A percentile compares a stretch with the other conserved stretches of the same genome.
Evolutionary conservation across 2,329 filamentous ascomycete species (phyloP).

Genomic region (Scedosporium apiospermum): DNA sequence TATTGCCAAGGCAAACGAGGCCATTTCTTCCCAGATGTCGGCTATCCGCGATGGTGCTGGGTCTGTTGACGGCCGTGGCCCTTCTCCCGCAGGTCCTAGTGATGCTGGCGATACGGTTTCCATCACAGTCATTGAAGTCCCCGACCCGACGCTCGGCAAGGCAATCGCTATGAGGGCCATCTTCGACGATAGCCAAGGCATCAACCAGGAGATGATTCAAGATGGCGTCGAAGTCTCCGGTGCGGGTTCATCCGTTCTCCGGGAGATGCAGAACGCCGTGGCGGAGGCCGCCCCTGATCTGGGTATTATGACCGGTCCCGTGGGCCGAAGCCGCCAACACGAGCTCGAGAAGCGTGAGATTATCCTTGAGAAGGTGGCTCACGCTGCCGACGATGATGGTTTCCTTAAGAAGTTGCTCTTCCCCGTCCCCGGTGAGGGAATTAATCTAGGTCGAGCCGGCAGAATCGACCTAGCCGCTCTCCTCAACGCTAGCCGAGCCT

Average conservation of each 20-base stretch:
- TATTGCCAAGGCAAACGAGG: conserved; percentile 75
- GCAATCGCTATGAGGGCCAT: conserved; percentile 82
- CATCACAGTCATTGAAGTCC: conserved; percentile 81
- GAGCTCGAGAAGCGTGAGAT: conserved; percentile 74
- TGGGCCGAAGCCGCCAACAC: conserved; percentile 63
- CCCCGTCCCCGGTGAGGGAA: conserved; percentile 67
- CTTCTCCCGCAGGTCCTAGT: conserved; percentile 51
- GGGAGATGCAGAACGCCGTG: conserved; percentile 80
- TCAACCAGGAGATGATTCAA: conserved; percentile 95
- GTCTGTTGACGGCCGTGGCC: conserved; percentile 53
- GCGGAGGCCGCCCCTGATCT: conserved; percentile 68
- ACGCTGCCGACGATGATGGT: conserved; percentile 71
- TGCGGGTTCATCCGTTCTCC: conserved; percentile 71
- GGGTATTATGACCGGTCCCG: conserved; percentile 59
- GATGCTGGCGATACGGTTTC: conserved; percentile 61
- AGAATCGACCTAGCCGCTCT: conserved; percentile 69
- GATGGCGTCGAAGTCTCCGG: conserved; percentile 73
- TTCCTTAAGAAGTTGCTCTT: conserved; percentile 78
- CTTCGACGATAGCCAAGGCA: conserved; percentile 86
- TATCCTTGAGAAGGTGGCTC: conserved; percentile 75
- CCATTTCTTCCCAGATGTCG: conserved; percentile 68
- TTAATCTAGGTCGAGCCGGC: conserved; percentile 66
- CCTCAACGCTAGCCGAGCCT: conserved; percentile 76
- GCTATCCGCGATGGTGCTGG: conserved; percentile 57
- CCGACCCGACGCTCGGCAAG: conserved; percentile 70